Evolutionary conservation across 768 basidiomycete species (phyloP).

Genomic region (Terana coerulea): DNA sequence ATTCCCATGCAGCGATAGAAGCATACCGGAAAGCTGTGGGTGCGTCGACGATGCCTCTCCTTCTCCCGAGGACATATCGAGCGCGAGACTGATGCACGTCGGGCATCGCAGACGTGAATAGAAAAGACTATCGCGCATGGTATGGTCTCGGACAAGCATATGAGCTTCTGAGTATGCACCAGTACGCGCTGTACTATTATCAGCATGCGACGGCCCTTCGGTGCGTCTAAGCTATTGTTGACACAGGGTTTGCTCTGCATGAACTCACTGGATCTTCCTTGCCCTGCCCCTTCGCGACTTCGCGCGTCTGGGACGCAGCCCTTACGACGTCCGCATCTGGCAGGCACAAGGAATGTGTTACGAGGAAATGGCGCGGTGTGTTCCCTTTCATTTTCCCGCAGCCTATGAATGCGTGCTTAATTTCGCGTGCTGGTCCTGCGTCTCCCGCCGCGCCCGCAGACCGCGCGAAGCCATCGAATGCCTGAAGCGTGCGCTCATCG

Average conservation of each 20-base stretch:
- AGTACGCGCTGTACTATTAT: constrained; percentile 95
- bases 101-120: constrained; percentile 70
- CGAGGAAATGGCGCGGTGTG: constrained; percentile 80
- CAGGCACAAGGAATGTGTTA: constrained; percentile 92
- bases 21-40: constrained; percentile 95
- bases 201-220: constrained; percentile 91
- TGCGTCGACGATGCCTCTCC: constrained; percentile 39
- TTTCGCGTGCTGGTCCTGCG: no score
- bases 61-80: not conserved
- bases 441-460: constrained; percentile 35
- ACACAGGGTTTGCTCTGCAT: not conserved
- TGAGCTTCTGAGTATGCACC: constrained; percentile 94
- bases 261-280: not conserved
- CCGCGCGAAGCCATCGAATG: constrained; percentile 87
- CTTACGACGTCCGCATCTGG: constrained; percentile 96
- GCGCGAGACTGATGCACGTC: constrained; percentile 6
- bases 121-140: constrained; percentile 98
- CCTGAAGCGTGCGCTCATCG: constrained; percentile 83
- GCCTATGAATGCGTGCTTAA: no score
- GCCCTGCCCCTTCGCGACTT: not conserved
- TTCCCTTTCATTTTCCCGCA: not conserved
- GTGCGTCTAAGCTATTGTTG: constrained; percentile 36
- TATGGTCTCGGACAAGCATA: constrained; percentile 98
- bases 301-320: constrained; percentile 49
- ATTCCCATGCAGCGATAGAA: constrained; percentile 98